Conservation (phyloP, 2,329 filamentous ascomycete species). For the Stromatinia cepivora region DNA sequence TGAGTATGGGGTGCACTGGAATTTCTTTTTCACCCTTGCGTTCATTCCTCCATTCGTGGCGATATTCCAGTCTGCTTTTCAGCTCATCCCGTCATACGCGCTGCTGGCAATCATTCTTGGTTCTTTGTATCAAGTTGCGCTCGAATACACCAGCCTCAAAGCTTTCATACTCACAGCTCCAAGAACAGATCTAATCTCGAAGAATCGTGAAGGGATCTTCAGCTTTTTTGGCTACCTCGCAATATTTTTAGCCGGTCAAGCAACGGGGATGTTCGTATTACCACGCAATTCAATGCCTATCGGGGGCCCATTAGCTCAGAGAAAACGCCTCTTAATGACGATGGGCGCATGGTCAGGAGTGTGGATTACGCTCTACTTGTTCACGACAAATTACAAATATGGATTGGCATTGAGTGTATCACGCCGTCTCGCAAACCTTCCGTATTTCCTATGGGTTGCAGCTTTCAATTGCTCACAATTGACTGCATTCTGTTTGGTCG, state of each 20-base stretch:
- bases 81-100: slow-evolving; percentile 73
- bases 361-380: slow-evolving; percentile 70
- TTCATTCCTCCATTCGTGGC: slow-evolving; percentile 88
- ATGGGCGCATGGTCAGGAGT: slow-evolving; percentile 63
- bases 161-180: slow-evolving; percentile 80
- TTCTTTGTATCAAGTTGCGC: slow-evolving; percentile 68
- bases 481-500: slow-evolving; percentile 73
- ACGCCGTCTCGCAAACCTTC: slow-evolving; percentile 85
- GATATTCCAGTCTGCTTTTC: slow-evolving; percentile 71
- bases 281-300: slow-evolving; percentile 55
- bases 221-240: slow-evolving; percentile 92
- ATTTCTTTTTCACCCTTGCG: slow-evolving; percentile 97
- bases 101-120: slow-evolving; percentile 69
- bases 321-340: slow-evolving; percentile 59
- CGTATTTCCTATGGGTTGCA: slow-evolving; percentile 90
- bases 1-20: slow-evolving; percentile 98
- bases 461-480: slow-evolving; percentile 88
- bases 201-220: slow-evolving; percentile 94
- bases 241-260: slow-evolving; percentile 89
- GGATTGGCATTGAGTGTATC: slow-evolving; percentile 78
- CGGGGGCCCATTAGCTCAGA: slow-evolving; percentile 49
- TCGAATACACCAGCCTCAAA: slow-evolving; percentile 78
- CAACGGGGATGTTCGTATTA: slow-evolving; percentile 76
- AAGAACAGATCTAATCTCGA: slow-evolving; percentile 74
- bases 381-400: slow-evolving; percentile 66